Evolutionary conservation across 2,329 filamentous ascomycete species (phyloP), one percentile per base, ranked within the genome.

Genomic region (Coniella vitis): DNA sequence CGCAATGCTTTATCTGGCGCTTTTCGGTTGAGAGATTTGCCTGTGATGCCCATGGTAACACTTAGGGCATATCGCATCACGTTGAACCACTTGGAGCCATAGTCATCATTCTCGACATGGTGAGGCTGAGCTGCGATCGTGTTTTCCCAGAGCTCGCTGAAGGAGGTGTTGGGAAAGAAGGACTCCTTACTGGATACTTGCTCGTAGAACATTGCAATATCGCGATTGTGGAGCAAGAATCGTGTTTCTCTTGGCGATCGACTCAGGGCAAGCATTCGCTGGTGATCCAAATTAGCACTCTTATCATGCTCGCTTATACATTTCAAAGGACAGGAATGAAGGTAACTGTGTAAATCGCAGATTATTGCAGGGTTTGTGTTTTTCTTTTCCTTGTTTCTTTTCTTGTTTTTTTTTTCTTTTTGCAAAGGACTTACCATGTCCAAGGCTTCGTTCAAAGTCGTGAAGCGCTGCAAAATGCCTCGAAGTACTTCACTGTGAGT

Each of bases 381-480:
- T n/a, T n/a, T n/a, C n/a, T n/a, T n/a, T n/a, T n/a, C n/a, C n/a
- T n/a, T n/a, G n/a, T n/a, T n/a, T n/a, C n/a, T n/a, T n/a, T n/a
- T n/a, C 14, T 3, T 16, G 3, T 36, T 5, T 36, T 14, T n/a
- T 17, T 36, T 16, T 36, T 2, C 19, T n/a, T 3, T 16, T 3
- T n/a, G 10, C 4, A 14, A 10, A 10, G 3, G 13, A 34, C 44
- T 47, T 32, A 47, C 44, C 16, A 8, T 7, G 8, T 37, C 44
- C 13, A 22, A 34, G 13, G 25, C 22, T 12, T 47, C 37, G 7
- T 36, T 47, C 10, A 22, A 9, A 4, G 29, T 47, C 14, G 45
- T 40, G 7, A 47, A 47, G 45, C 45, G 45, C 19, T 47, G 45
- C 25, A 47, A 22, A 10, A 40, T 14, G 36, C 45, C 25, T 3